Base-by-base conservation (phyloP, 345 rosid genomes). In the Ricinus communis region DNA sequence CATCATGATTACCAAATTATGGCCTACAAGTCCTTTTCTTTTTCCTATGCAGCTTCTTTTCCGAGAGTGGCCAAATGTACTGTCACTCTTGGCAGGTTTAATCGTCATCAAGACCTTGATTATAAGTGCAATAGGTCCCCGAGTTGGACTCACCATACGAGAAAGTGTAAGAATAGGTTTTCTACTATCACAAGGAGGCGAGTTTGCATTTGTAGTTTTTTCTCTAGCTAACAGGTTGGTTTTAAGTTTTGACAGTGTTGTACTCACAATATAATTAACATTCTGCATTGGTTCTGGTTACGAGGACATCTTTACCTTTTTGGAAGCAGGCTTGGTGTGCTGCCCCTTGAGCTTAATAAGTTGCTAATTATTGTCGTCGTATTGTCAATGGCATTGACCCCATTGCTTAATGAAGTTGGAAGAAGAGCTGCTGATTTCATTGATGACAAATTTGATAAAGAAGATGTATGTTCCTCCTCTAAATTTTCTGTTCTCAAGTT, bases 101-200 rank as follows among this genome's bases (percentile, higher is more conserved):
- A 91, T 91, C 60, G 82, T 77, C 76, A 91, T 94, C 85, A 94
- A 94, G 90, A 86, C 98, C 74, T 66, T 88, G 71, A 91, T 91
- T 67, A 94, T 88, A 82, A 86, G 92, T 15, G 90, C 91, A 68
- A 72, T 91, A 58, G 98, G 98, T 82, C 98, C 97, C 43, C 91
- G 95, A 65, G 95, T 94, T 80, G 98, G 98, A 66, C 96, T 94
- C 33, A 90, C 92, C 11, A 16, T 86, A 31, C 93, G 85, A 82
- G 97, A 94, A 86, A 94, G 98, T 47, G 86, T 94, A 69, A 84
- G 98, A 87, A 77, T 91, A 22, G 97, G 98, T 30, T 84, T 94
- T 73, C 93, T 94, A 77, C 86, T 91, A 51, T 94, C 98, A 28
- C 98, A 94, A 77, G 98, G 98, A 83, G 98, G 98, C 43, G 97